Percentiles rank a stretch among this genome's conserved stretches.
phyloP scores from a whole-genome alignment of 2,329 filamentous ascomycete genomes.

The Botrytis pseudocinerea region DNA sequence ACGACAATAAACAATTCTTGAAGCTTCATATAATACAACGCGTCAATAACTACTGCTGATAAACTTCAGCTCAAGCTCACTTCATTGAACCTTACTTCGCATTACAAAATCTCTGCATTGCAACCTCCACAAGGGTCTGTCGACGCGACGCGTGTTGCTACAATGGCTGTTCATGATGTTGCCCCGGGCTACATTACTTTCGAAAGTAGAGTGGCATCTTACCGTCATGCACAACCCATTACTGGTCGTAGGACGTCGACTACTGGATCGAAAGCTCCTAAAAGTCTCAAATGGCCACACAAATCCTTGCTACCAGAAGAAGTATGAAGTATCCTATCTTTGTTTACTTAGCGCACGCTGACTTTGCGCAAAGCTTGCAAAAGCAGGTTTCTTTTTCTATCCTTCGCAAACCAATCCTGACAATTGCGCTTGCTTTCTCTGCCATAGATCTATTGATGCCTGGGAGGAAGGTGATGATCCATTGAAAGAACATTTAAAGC shows the following conservation, averaged over 20 bases:
- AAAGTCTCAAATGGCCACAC: conserved; percentile 76
- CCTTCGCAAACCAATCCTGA: conserved; percentile 75
- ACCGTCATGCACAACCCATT: conserved; percentile 63
- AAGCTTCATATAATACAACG: conserved; percentile 6
- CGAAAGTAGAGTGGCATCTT: conserved; percentile 78
- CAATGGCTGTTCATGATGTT: conserved; percentile 35
- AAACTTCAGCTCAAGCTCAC: not conserved
- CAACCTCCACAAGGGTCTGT: not conserved
- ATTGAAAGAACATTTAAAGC: conserved; percentile 79
- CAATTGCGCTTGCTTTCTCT: conserved; percentile 88
- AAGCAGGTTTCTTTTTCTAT: conserved; percentile 87
- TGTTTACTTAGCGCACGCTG: not conserved
- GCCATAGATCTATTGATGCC: conserved; percentile 78
- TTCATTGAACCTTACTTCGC: not conserved
- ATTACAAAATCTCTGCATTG: too few species aligned
- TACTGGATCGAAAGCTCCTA: conserved; percentile 57
- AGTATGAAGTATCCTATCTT: conserved; percentile 46
- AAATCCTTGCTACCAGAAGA: conserved; percentile 63
- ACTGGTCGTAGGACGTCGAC: conserved; percentile 71
- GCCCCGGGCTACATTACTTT: conserved; percentile 60
- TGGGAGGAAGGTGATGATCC: conserved; percentile 90
- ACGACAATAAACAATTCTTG: conserved; percentile 6
- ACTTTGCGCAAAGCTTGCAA: conserved; percentile 65
- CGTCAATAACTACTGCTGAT: not conserved
- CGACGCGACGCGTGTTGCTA: conserved; percentile 23